Evolutionary conservation across 768 basidiomycete species (phyloP).

Genomic region (Butyriboletus loyo): DNA sequence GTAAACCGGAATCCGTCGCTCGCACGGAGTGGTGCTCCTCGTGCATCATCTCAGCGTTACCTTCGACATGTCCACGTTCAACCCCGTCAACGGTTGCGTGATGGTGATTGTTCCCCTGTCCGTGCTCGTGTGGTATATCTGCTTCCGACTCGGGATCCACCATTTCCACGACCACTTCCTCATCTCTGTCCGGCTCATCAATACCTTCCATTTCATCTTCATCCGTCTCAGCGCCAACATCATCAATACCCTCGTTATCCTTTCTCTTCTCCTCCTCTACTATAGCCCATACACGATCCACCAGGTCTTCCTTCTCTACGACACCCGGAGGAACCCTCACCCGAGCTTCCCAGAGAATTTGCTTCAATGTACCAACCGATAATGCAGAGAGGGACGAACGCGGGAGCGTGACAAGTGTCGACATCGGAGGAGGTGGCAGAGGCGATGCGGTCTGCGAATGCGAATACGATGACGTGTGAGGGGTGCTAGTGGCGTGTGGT

Average conservation of each 20-base stretch:
- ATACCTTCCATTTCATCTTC: constrained; percentile 32
- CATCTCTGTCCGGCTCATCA: constrained; percentile 18
- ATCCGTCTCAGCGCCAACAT: constrained; percentile 9
- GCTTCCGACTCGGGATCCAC: constrained; percentile 18
- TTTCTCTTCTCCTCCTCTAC: constrained; percentile 63
- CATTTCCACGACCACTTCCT: constrained; percentile 14
- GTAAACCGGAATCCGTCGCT: not conserved
- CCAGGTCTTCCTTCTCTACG: constrained; percentile 87
- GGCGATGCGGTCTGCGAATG: constrained; percentile 35
- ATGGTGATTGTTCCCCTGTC: not conserved
- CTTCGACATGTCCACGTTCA: not conserved
- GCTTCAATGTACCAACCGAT: constrained; percentile 72
- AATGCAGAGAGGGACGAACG: constrained; percentile 54
- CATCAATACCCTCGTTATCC: constrained; percentile 40
- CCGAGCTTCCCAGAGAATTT: constrained; percentile 76
- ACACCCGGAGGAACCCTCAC: constrained; percentile 52
- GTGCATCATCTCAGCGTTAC: constrained; percentile 1
- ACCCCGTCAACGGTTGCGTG: not conserved
- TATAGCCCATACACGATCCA: constrained; percentile 59
- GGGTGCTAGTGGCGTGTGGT: constrained; percentile 4
- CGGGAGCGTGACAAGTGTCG: constrained; percentile 61
- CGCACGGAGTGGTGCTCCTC: constrained; percentile 4
- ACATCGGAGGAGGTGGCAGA: constrained; percentile 51
- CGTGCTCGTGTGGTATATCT: constrained; percentile 2
- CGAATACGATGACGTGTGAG: constrained; percentile 11